These are phyloP conservation scores for Nyssa sinensis DNA, from an alignment of 148 eudicot species.

Conservation along the genomic window DNA sequence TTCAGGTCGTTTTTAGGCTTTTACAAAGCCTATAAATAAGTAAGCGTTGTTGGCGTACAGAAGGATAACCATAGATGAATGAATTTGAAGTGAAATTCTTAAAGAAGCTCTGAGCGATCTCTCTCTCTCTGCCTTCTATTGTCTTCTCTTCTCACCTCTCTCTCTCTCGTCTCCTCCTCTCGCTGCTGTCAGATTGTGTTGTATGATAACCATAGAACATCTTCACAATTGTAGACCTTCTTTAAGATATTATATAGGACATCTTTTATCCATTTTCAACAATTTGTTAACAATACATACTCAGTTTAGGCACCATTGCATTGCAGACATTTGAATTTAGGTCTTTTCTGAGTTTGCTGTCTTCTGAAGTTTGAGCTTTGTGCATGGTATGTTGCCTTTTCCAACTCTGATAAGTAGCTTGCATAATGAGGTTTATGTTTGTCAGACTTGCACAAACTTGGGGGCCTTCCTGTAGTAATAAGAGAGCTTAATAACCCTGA, in stretches of 20 bases:
- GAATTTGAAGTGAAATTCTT: too few relatives aligned
- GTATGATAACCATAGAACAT: neutral
- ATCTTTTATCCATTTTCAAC: too few relatives aligned
- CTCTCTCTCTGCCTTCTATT: too few relatives aligned
- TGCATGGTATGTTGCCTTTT: neutral
- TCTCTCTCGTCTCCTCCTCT: too few relatives aligned
- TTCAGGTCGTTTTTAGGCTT: too few relatives aligned
- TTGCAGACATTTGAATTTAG: neutral
- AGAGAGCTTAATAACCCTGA: conserved; percentile 55
- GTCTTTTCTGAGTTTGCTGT: neutral
- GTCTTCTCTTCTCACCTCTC: too few relatives aligned
- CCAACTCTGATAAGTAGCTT: conserved; percentile 8
- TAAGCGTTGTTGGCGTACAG: too few relatives aligned
- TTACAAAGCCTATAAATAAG: too few relatives aligned
- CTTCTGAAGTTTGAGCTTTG: neutral
- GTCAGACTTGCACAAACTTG: conserved; percentile 79
- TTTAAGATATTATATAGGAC: neutral
- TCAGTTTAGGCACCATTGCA: neutral
- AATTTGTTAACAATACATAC: neutral
- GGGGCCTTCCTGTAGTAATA: conserved; percentile 68
- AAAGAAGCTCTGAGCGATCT: too few relatives aligned
- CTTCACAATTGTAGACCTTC: neutral
- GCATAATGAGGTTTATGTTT: neutral
- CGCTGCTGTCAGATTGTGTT: neutral
- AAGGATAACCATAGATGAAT: too few relatives aligned